These are phyloP conservation scores for Hymenoscyphus occultus DNA, from an alignment of 2,329 filamentous ascomycete species.

Conservation along the genomic window DNA sequence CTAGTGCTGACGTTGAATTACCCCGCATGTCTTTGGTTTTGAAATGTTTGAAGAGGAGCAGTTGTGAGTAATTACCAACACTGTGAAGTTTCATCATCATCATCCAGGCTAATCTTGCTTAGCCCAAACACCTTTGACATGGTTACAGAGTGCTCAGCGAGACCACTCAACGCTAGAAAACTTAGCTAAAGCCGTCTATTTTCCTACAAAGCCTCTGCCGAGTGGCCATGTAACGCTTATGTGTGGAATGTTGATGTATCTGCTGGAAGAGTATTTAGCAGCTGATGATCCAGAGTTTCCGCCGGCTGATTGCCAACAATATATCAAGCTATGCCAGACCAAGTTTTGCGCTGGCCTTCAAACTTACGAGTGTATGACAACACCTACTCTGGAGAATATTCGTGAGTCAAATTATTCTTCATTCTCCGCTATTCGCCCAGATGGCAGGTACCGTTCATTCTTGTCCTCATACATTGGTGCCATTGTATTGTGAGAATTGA, in stretches of 20 bases:
- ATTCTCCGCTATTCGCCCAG: slow-evolving; percentile 14
- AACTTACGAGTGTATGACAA: slow-evolving; percentile 5
- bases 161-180: slow-evolving; percentile 19
- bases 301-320: slow-evolving; percentile 11
- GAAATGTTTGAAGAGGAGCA: slow-evolving; percentile 12
- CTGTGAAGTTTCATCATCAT: too few relatives aligned
- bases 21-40: slow-evolving; percentile 18
- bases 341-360: slow-evolving; percentile 20
- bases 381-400: slow-evolving; percentile 4
- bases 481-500: too few relatives aligned
- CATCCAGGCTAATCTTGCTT: background rate
- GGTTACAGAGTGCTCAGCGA: slow-evolving; percentile 17
- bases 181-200: slow-evolving; percentile 22
- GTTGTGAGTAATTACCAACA: slow-evolving; percentile 1
- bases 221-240: slow-evolving; percentile 17
- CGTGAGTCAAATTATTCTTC: background rate
- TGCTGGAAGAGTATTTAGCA: slow-evolving; percentile 15
- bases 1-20: slow-evolving; percentile 12
- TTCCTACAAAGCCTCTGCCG: slow-evolving; percentile 18
- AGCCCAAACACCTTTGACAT: slow-evolving; percentile 17
- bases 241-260: slow-evolving; percentile 19
- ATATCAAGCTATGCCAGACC: slow-evolving; percentile 20
- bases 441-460: too few relatives aligned
- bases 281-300: slow-evolving; percentile 8
- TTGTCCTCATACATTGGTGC: too few relatives aligned